Percentiles rank a stretch among this genome's conserved stretches.
These are phyloP conservation scores for Isatis tinctoria DNA, from an alignment of 345 rosid species.

Conservation along the genomic window DNA sequence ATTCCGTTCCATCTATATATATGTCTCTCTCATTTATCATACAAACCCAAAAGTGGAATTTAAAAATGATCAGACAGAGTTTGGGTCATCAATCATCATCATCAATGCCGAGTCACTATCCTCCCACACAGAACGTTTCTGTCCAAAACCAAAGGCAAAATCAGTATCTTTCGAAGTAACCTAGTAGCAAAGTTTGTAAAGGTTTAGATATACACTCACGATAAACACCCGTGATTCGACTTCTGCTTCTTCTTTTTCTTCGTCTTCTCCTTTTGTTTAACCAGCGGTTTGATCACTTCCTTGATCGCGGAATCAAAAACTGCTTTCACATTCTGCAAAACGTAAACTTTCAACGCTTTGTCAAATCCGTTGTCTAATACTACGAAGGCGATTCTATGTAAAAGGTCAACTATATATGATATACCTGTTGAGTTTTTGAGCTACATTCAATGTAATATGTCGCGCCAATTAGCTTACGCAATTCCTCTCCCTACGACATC, in stretches of 20 bases:
- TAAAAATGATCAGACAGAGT: not conserved
- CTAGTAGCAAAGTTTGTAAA: slow-evolving; percentile 16
- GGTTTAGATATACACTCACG: slow-evolving; percentile 45
- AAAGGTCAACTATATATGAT: not conserved
- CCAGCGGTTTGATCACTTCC: slow-evolving; percentile 82
- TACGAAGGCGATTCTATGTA: not conserved
- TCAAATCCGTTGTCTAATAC: not conserved
- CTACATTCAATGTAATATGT: slow-evolving; percentile 92
- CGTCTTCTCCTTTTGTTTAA: slow-evolving; percentile 71
- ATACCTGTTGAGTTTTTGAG: slow-evolving; percentile 98
- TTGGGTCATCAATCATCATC: not conserved
- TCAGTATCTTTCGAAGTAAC: slow-evolving; percentile 3
- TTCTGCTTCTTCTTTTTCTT: slow-evolving; percentile 43
- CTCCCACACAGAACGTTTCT: slow-evolving; percentile 38
- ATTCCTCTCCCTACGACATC: slow-evolving; percentile 82
- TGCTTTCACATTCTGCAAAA: slow-evolving; percentile 84
- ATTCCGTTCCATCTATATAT: slow-evolving; percentile 9
- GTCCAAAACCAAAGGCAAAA: not conserved
- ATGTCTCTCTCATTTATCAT: slow-evolving; percentile 5
- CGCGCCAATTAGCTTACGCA: slow-evolving; percentile 90
- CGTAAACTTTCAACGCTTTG: not conserved
- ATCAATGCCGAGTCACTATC: slow-evolving; percentile 29
- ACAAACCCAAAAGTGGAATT: slow-evolving; percentile 22
- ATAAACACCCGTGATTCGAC: slow-evolving; percentile 59
- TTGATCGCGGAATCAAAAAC: slow-evolving; percentile 94